Base-by-base conservation (phyloP, 78 protist genomes). In the Dictyostelium intermedium region DNA sequence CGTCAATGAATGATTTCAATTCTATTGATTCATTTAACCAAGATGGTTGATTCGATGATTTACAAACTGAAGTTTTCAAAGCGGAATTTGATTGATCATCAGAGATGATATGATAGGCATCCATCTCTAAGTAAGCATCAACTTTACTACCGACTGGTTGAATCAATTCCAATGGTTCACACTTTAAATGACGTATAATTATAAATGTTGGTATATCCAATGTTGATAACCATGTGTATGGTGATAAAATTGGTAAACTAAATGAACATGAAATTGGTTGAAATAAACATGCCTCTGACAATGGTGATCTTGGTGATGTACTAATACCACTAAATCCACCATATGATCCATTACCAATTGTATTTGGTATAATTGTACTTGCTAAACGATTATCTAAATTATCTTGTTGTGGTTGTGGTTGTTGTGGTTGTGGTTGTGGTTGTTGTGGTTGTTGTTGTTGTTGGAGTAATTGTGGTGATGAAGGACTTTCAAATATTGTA, bases 1-100 rank as follows among this genome's bases (percentile, higher is more conserved):
- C 94, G 47, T 89, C 94, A 30, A 89, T 89, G n/a, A 89, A 89
- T 20, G 94, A 89, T 50, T 70, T 60, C 14, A 89, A 3, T 39
- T 89, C 94, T 3, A 89, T 66, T n/a, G 50, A 69, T 18, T 89
- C 94, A 34, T 27, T 72, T 16, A 13, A 34, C 94, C 94, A 89
- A 30, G 37, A 34, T 35, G 91, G 81, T 35, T 80, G 81, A 10
- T 35, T 35, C 3, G 79, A 13, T 73, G 84, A 47, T 25, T 82
- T 60, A 16, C 43, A 63, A 16, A 35, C 34, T 43, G 83, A 34
- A 11, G 94, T 56, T 20, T 77, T 77, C n/a, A 77, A 41, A 66
- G 78, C 72, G 2, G 45, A 47, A 16, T 45, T 84, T 1, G 56
- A 18, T 35, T 11, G 41, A 16, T 41, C 37, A 35, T 78, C 87